A percentile compares a stretch with the other conserved stretches of the same genome.
Evolutionary conservation across 495 filamentous ascomycete genomes (phyloP).

Genomic region (Penicillium bialowiezense): DNA sequence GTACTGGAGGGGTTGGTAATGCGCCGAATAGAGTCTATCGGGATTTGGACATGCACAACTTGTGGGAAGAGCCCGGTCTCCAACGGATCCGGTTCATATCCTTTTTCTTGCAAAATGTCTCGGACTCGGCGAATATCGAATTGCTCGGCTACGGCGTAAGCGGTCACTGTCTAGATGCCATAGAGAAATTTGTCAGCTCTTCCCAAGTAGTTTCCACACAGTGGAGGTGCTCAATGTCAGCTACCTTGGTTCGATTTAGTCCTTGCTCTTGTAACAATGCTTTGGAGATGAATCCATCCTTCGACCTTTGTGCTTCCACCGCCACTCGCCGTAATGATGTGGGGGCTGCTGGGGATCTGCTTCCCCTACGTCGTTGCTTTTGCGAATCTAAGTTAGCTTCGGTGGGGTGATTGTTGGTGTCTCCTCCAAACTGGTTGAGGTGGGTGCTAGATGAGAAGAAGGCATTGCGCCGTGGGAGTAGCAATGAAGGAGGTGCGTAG

Average conservation of each 20-base stretch:
- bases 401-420: slow-evolving; percentile 16
- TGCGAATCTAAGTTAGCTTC: slow-evolving; percentile 23
- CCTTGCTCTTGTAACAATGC: slow-evolving; percentile 40
- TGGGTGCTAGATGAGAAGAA: slow-evolving; percentile 52
- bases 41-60: slow-evolving; percentile 62
- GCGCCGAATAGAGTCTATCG: slow-evolving; percentile 50
- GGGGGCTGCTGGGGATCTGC: slow-evolving; percentile 47
- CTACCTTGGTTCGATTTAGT: slow-evolving; percentile 42
- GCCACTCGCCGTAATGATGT: slow-evolving; percentile 57
- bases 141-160: slow-evolving; percentile 81
- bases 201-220: neutral
- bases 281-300: slow-evolving; percentile 43
- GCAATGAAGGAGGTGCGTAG: slow-evolving; percentile 35
- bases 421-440: slow-evolving; percentile 33
- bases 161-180: slow-evolving; percentile 60
- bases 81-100: slow-evolving; percentile 62
- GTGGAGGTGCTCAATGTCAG: neutral
- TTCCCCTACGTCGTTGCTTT: slow-evolving; percentile 42
- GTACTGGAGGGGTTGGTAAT: slow-evolving; percentile 52
- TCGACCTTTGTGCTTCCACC: slow-evolving; percentile 58
- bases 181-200: slow-evolving; percentile 14
- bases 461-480: slow-evolving; percentile 37
- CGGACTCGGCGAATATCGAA: slow-evolving; percentile 75
- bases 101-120: slow-evolving; percentile 67
- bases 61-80: slow-evolving; percentile 62